Conservation (phyloP, 805 yeast genomes). For the Candida sonorensis region DNA sequence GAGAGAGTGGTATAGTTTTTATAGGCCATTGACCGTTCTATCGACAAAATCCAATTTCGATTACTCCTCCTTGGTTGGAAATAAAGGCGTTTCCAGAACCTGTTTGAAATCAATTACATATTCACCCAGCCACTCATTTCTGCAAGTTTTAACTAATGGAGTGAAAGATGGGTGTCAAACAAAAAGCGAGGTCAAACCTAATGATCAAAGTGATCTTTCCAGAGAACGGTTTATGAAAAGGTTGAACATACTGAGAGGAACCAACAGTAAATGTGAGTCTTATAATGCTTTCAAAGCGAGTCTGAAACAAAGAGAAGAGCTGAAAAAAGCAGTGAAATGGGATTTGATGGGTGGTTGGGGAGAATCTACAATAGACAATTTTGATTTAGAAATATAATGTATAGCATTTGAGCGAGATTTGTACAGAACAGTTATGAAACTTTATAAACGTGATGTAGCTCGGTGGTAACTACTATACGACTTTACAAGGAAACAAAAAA, state of each 20-base stretch:
- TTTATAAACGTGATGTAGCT: too few species aligned
- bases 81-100: too few species aligned
- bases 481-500: neutral
- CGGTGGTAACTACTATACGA: too few species aligned
- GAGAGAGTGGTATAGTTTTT: neutral
- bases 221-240: constrained; percentile 7
- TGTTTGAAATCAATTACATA: constrained; percentile 20
- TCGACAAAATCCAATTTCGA: too few species aligned
- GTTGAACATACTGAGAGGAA: too few species aligned
- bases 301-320: constrained; percentile 1
- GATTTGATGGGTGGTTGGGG: constrained; percentile 11
- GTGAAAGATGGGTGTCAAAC: constrained; percentile 48
- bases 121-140: constrained; percentile 11
- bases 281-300: constrained; percentile 4
- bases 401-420: too few species aligned
- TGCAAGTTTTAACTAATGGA: constrained; percentile 47
- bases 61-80: too few species aligned
- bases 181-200: constrained; percentile 9
- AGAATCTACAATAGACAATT: constrained; percentile 2
- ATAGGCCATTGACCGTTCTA: too few species aligned
- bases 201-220: constrained; percentile 10
- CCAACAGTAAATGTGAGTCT: too few species aligned
- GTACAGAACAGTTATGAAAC: too few species aligned
- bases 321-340: constrained; percentile 1
- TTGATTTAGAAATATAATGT: too few species aligned